phyloP scores from a whole-genome alignment of 2,329 filamentous ascomycete genomes.

The Aureobasidium sp. region DNA sequence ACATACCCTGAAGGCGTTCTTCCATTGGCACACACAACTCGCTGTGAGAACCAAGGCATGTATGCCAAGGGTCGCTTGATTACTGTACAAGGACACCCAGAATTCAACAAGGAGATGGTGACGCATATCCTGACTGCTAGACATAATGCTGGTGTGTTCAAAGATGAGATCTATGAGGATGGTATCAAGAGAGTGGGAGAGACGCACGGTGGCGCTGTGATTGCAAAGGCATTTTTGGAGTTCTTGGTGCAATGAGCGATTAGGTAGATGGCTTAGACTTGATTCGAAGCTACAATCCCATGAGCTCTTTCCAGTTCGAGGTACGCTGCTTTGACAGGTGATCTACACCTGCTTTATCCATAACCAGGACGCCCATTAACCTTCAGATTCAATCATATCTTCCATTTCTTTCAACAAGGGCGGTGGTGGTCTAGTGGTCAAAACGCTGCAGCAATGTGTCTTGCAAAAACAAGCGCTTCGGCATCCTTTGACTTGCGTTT shows the following conservation, averaged over 20 bases:
- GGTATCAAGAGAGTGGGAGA: conserved; percentile 58
- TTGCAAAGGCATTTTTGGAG: conserved; percentile 66
- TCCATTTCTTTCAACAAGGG: not conserved
- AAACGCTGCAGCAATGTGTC: not conserved
- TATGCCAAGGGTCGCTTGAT: conserved; percentile 60
- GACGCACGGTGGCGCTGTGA: conserved; percentile 70
- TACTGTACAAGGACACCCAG: conserved; percentile 79
- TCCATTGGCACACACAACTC: conserved; percentile 55
- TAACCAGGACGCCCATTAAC: not conserved
- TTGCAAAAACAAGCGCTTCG: not conserved
- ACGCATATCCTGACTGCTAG: conserved; percentile 59
- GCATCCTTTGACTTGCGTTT: too few relatives aligned
- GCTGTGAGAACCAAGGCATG: conserved; percentile 74
- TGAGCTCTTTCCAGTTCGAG: not conserved
- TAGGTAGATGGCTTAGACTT: not conserved
- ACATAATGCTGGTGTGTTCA: conserved; percentile 60
- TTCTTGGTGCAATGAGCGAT: conserved; percentile 41
- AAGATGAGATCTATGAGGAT: conserved; percentile 60
- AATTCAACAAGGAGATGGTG: conserved; percentile 69
- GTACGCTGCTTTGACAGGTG: not conserved
- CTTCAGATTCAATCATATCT: too few relatives aligned
- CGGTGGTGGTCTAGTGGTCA: not conserved
- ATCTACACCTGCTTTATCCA: not conserved
- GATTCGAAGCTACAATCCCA: not conserved
- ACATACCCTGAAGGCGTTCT: conserved; percentile 55